Evolutionary conservation across 164 flowering plant species (phyloP).

Genomic region (Pachysandra terminalis): DNA sequence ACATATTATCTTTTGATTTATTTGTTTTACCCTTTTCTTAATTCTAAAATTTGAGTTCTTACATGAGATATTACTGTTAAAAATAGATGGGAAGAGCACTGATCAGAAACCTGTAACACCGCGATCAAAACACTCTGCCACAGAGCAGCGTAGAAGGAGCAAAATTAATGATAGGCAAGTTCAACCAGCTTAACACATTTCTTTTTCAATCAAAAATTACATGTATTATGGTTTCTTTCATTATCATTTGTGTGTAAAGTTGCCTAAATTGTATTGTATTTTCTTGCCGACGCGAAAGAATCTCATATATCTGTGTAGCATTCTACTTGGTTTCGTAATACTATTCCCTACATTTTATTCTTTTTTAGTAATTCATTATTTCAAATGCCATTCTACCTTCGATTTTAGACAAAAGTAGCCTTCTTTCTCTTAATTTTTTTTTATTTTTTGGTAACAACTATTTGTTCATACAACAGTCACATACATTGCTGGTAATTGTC

Average conservation of each 20-base stretch:
- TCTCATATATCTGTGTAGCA: background rate
- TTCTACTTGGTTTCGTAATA: background rate
- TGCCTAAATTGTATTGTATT: background rate
- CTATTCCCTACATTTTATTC: too few relatives aligned
- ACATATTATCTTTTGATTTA: background rate
- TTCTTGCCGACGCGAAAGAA: background rate
- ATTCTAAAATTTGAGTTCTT: conserved; percentile 11
- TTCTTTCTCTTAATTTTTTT: too few relatives aligned
- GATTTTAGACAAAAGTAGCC: too few relatives aligned
- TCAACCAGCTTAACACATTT: too few relatives aligned
- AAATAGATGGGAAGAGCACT: conserved; percentile 27
- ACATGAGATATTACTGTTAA: conserved; percentile 42
- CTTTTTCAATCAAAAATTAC: background rate
- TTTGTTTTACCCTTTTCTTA: background rate
- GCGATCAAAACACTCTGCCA: conserved; percentile 90
- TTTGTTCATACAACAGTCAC: too few relatives aligned
- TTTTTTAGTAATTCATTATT: too few relatives aligned
- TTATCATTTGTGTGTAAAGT: background rate
- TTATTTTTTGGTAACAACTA: too few relatives aligned
- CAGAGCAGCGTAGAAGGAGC: conserved; percentile 94
- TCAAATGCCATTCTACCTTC: too few relatives aligned
- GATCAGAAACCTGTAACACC: conserved; percentile 69
- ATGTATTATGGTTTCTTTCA: background rate
- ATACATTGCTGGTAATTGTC: too few relatives aligned
- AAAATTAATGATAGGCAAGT: conserved; percentile 92